phyloP scores from a whole-genome alignment of 148 eudicot genomes.

The Polygonum aviculare region DNA sequence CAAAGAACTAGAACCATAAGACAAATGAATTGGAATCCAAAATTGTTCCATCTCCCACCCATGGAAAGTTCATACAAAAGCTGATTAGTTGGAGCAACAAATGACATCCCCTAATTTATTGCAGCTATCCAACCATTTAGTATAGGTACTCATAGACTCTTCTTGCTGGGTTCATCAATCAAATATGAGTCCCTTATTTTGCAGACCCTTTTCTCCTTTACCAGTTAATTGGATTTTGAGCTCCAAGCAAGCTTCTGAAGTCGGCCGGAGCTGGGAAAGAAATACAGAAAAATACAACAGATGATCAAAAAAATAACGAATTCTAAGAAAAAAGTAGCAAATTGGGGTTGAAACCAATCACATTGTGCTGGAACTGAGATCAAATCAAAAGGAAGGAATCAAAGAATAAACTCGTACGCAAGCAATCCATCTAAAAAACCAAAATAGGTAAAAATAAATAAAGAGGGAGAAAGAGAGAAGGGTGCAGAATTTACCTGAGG shows the following conservation, averaged over 20 bases:
- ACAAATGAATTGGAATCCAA: slow-evolving; percentile 36
- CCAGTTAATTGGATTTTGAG: slow-evolving; percentile 11
- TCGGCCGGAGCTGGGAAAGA: slow-evolving; percentile 22
- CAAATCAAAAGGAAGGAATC: slow-evolving; percentile 16
- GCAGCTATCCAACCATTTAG: slow-evolving; percentile 23
- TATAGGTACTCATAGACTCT: slow-evolving; percentile 12
- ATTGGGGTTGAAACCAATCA: slow-evolving; percentile 9
- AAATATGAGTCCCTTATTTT: neutral
- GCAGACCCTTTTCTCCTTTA: slow-evolving; percentile 2
- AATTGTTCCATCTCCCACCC: slow-evolving; percentile 65
- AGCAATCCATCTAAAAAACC: slow-evolving; percentile 36
- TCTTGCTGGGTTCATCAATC: slow-evolving; percentile 37
- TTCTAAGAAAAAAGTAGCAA: slow-evolving; percentile 7
- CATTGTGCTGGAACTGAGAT: slow-evolving; percentile 11
- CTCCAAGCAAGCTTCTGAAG: slow-evolving; percentile 24
- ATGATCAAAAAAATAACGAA: slow-evolving; percentile 12
- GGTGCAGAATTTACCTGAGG: slow-evolving; percentile 36
- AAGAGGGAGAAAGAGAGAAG: slow-evolving; percentile 4
- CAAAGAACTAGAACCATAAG: slow-evolving; percentile 40
- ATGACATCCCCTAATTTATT: slow-evolving; percentile 41
- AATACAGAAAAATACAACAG: neutral
- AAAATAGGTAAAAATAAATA: slow-evolving; percentile 7
- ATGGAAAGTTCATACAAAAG: slow-evolving; percentile 43
- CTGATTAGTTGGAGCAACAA: slow-evolving; percentile 30
- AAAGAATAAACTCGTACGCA: slow-evolving; percentile 47